These are phyloP conservation scores for Amborella trichopoda DNA, from an alignment of 164 flowering plant species.

Conservation along the genomic window DNA sequence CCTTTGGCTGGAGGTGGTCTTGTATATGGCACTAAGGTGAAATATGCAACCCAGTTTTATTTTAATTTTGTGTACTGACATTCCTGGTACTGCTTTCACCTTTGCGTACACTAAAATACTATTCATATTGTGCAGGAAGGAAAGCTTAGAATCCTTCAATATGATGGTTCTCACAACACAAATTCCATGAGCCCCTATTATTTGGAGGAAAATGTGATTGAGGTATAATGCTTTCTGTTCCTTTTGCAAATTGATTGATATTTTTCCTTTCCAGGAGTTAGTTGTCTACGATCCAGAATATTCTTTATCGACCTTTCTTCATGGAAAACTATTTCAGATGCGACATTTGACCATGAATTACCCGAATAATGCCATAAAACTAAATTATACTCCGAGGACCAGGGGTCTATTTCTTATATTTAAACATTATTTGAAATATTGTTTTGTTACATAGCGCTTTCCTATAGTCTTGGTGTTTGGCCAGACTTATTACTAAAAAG, in stretches of 20 bases:
- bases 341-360: background rate
- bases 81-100: background rate
- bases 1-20: slow-evolving; percentile 91
- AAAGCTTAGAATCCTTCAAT: slow-evolving; percentile 79
- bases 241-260: background rate
- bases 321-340: background rate
- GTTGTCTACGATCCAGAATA: no score
- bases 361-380: background rate
- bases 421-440: no score
- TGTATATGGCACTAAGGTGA: slow-evolving; percentile 97
- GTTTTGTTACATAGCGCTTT: no score
- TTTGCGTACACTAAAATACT: background rate
- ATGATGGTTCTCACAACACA: slow-evolving; percentile 35
- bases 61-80: background rate
- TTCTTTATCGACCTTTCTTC: background rate
- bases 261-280: background rate
- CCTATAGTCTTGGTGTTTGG: no score
- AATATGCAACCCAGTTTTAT: background rate
- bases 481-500: no score
- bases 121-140: slow-evolving; percentile 60
- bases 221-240: slow-evolving; percentile 26
- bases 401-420: no score
- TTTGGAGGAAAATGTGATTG: slow-evolving; percentile 50
- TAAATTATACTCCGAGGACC: background rate
- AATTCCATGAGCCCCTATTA: slow-evolving; percentile 20